Percentiles rank a stretch among this genome's conserved stretches.
Conservation (phyloP, 768 basidiomycete species). For the Amanita subjunquillea region DNA sequence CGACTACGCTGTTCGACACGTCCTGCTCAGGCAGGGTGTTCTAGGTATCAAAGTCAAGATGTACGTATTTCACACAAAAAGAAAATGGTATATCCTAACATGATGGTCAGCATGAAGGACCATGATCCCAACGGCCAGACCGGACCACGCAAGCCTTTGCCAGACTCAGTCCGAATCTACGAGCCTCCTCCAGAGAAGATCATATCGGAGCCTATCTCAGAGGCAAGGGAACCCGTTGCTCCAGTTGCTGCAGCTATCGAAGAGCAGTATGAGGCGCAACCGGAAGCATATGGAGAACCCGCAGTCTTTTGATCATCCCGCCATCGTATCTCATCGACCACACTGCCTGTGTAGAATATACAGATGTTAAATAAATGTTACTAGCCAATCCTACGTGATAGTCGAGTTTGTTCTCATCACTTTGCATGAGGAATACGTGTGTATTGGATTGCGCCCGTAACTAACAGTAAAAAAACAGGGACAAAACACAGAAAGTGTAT, state of each 20-base stretch:
- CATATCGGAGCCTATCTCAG: slow-evolving; percentile 81
- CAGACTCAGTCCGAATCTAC: slow-evolving; percentile 85
- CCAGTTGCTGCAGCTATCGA: slow-evolving; percentile 38
- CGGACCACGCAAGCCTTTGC: slow-evolving; percentile 89
- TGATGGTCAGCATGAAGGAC: slow-evolving; percentile 77
- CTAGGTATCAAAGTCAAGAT: slow-evolving; percentile 99
- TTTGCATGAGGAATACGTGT: neutral
- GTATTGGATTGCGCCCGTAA: neutral
- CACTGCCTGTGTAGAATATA: neutral
- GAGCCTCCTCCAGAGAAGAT: slow-evolving; percentile 90
- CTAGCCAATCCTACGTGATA: neutral
- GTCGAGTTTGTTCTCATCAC: too few relatives aligned
- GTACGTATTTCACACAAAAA: slow-evolving; percentile 26
- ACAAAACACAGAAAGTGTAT: neutral
- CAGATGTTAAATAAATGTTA: neutral
- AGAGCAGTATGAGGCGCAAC: slow-evolving; percentile 37
- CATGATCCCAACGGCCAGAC: slow-evolving; percentile 84
- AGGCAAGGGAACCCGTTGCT: slow-evolving; percentile 68
- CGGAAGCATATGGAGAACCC: slow-evolving; percentile 36
- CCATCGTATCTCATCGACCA: neutral
- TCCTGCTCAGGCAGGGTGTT: slow-evolving; percentile 96
- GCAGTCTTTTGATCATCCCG: slow-evolving; percentile 22
- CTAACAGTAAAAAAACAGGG: neutral
- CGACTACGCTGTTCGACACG: slow-evolving; percentile 96
- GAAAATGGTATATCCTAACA: slow-evolving; percentile 7